Conservation (phyloP, 2,329 filamentous ascomycete species). For the Rhinocladiella similis region DNA sequence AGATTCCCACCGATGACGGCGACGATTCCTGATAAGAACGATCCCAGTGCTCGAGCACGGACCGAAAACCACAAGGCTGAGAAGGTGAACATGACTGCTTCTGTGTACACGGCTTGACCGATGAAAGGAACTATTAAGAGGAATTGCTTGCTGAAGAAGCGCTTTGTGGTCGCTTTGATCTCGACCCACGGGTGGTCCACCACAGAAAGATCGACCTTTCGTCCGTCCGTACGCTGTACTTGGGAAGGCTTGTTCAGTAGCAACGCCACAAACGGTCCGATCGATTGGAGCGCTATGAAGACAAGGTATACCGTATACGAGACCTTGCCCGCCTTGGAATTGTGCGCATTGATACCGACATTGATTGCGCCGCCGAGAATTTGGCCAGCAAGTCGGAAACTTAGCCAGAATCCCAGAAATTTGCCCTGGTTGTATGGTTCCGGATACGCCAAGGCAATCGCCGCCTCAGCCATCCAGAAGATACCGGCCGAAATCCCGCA, state of each 20-base stretch:
- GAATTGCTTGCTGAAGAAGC: constrained; percentile 63
- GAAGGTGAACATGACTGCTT: constrained; percentile 73
- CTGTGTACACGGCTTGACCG: constrained; percentile 68
- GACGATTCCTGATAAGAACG: constrained; percentile 68
- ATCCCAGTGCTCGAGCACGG: constrained; percentile 66
- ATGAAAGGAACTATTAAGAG: constrained; percentile 67
- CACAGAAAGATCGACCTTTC: constrained; percentile 61
- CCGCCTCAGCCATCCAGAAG: constrained; percentile 75
- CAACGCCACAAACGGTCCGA: constrained; percentile 64
- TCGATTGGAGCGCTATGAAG: constrained; percentile 69
- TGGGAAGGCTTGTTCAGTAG: constrained; percentile 61
- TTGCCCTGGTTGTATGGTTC: constrained; percentile 67
- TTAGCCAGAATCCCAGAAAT: constrained; percentile 69
- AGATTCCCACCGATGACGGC: constrained; percentile 67
- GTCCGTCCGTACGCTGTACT: constrained; percentile 66
- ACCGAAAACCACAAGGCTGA: constrained; percentile 69
- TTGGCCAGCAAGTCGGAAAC: constrained; percentile 62
- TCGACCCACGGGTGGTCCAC: constrained; percentile 58
- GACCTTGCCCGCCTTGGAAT: constrained; percentile 61
- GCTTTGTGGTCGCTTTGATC: constrained; percentile 57
- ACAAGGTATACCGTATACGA: constrained; percentile 68
- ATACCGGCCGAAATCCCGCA: constrained; percentile 71
- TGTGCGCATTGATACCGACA: constrained; percentile 62
- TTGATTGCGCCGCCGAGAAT: constrained; percentile 73
- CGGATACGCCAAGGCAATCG: constrained; percentile 71